Evolutionary conservation across 2,329 filamentous ascomycete species (phyloP), one percentile per base, ranked within the genome.

Genomic region (Fusarium transvaalense): DNA sequence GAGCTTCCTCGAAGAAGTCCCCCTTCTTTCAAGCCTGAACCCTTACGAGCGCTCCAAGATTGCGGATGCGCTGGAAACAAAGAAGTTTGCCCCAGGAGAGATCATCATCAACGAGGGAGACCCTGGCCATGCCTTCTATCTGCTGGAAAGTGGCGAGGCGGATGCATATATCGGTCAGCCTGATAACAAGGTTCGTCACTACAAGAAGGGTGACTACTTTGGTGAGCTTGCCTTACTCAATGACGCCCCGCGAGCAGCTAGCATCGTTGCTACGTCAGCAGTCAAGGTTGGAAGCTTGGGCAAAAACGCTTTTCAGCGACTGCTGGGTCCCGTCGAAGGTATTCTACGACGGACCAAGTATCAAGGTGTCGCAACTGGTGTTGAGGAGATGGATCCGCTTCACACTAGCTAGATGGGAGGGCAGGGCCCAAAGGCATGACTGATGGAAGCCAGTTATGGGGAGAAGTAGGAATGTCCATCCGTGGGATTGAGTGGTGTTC

Each of bases 41-140:
- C 87, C 92, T 0, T 98, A 98, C 79, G 96, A 99, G 82, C 91
- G 96, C 61, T 93, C 93, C 76, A 99, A 99, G 85, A 97, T 99
- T 78, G 95, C 96, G 64, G 96, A 98, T 80, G 95, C 96, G 3
- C 85, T 99, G 58, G 94, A 98, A 78, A 96, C 94, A 12, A 89
- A 91, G 78, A 97, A 97, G 76, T 97, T 91, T 78, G 86, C 91
- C 1, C 82, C 90, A 10, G 93, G 92, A 23, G 88, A 90, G n/a
- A 87, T 87, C 52, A 97, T 99, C 77, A 98, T 99, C 80, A 86
- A 84, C 61, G 93, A 98, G 80, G 96, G 96, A 53, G 96, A 98
- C 77, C 92, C 91, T 1, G 96, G 96, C 56, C 89, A 97, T 76
- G 91, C 92, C 2, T 98, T 99, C 81, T 99, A 92, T 81, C 88